Base-by-base conservation (phyloP, 164 flowering plant genomes). In the Stephania cephalantha region DNA sequence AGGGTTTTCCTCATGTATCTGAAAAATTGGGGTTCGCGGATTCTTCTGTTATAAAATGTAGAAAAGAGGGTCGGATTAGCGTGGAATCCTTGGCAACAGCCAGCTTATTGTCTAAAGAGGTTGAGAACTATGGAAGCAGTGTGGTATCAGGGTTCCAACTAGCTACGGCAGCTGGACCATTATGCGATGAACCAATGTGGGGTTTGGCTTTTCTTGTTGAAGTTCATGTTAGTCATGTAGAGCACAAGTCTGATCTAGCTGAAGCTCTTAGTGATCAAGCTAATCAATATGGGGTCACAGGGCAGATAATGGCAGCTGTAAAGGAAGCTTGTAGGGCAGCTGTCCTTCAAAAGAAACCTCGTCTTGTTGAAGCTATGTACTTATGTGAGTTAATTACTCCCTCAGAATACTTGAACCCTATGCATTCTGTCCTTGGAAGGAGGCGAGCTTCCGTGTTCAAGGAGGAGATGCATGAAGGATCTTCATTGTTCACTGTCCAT, bases 101-200 rank as follows among this genome's bases (percentile, higher is more conserved):
- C 63, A 77, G 72, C 65, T 73, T 83, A 68, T 68, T 87, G 22
- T 52, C 45, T 44, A 72, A 29, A 71, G 97, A 91, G 75, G 95
- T 90, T 35, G 83, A 85, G 80, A 77, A 83, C 74, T 89, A 92
- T 71, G 91, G 85, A 75, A 92, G 88, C 83, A 87, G 93, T 79
- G 83, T 94, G 18, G 75, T 90, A 17, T 91, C 97, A 46, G 98
- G 98, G 48, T 94, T 92, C 81, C 97, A 94, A 78, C 77, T 94
- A n/a, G 96, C 97, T 52, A 87, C 97, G 35, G 88, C 89, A 69
- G 80, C 96, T 55, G 97, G 98, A 44, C 98, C 97, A 2, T 79
- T 94, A 71, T 92, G 98, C 75, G 98, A 94, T 71, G 98, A 94
- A 81, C 91, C 98, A 9, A 85, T 92, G 94, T 91, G 98, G 98